A percentile compares a stretch with the other conserved stretches of the same genome.
phyloP scores from a whole-genome alignment of 2,329 filamentous ascomycete genomes.

The Bipolaris zeicola region DNA sequence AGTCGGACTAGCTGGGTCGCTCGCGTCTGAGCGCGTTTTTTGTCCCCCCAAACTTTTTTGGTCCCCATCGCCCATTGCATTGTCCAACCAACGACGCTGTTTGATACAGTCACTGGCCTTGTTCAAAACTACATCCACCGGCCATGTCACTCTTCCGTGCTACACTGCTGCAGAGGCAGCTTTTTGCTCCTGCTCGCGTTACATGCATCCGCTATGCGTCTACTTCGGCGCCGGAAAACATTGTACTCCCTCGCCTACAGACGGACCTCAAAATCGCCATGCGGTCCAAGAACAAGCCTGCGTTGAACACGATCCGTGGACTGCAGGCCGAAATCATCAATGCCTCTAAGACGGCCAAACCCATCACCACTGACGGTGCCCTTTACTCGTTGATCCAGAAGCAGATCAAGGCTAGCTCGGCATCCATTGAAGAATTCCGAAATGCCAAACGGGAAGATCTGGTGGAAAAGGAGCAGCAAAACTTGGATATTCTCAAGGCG shows the following conservation, averaged over 20 bases:
- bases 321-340: constrained; percentile 75
- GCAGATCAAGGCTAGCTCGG: constrained; percentile 62
- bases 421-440: constrained; percentile 68
- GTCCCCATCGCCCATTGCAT: neutral
- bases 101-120: neutral
- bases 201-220: constrained; percentile 31
- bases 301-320: constrained; percentile 70
- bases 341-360: constrained; percentile 72
- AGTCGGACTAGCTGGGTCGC: constrained; percentile 5
- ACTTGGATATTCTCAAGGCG: constrained; percentile 68
- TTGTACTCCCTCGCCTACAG: constrained; percentile 52
- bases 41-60: constrained; percentile 17
- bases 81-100: neutral
- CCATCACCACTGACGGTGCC: constrained; percentile 73
- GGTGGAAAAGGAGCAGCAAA: constrained; percentile 70
- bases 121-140: neutral
- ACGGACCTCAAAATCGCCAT: constrained; percentile 56
- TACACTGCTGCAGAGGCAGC: constrained; percentile 21
- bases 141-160: constrained; percentile 37
- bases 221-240: constrained; percentile 18
- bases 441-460: constrained; percentile 69
- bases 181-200: constrained; percentile 19
- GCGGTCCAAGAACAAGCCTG: constrained; percentile 58
- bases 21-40: constrained; percentile 25
- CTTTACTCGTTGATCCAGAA: constrained; percentile 71